Percentiles rank a stretch among this genome's conserved stretches.
phyloP scores from a whole-genome alignment of 148 eudicot species.

The Nepenthes mirabilis region DNA sequence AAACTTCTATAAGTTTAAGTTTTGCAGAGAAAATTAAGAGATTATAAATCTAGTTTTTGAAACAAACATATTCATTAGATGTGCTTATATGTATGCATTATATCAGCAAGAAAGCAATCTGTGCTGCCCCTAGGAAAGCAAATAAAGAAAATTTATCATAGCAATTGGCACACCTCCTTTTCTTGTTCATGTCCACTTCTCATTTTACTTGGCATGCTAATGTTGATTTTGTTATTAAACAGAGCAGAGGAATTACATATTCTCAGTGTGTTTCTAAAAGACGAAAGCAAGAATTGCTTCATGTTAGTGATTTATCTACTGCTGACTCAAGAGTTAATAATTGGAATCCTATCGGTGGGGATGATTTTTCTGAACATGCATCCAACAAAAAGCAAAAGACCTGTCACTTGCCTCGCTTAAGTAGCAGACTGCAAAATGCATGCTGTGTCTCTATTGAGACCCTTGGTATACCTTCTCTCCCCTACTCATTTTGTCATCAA shows the following conservation, averaged over 20 bases:
- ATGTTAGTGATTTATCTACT: conserved; percentile 14
- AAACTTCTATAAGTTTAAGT: too few species aligned
- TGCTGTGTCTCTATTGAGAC: neutral
- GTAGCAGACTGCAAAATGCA: neutral
- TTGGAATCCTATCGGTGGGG: conserved; percentile 3
- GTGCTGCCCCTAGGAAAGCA: too few species aligned
- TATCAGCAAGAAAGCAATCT: too few species aligned
- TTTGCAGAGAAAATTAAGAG: too few species aligned
- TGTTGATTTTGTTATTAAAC: conserved; percentile 2
- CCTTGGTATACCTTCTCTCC: conserved; percentile 3
- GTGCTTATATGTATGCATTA: too few species aligned
- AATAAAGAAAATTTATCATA: too few species aligned
- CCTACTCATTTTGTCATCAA: neutral
- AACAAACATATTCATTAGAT: too few species aligned
- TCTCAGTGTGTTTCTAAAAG: conserved; percentile 23
- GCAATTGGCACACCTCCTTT: neutral
- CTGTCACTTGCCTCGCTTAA: conserved; percentile 11
- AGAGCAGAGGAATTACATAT: conserved; percentile 52
- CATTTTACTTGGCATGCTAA: neutral
- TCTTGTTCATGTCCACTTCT: neutral
- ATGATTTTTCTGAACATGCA: conserved; percentile 3
- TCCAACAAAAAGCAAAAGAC: conserved; percentile 27
- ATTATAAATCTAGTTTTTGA: too few species aligned
- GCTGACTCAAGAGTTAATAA: conserved; percentile 3
- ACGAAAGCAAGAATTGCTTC: conserved; percentile 22